Evolutionary conservation across 2,329 filamentous ascomycete genomes (phyloP).

Genomic region (Passalora sequoiae): DNA sequence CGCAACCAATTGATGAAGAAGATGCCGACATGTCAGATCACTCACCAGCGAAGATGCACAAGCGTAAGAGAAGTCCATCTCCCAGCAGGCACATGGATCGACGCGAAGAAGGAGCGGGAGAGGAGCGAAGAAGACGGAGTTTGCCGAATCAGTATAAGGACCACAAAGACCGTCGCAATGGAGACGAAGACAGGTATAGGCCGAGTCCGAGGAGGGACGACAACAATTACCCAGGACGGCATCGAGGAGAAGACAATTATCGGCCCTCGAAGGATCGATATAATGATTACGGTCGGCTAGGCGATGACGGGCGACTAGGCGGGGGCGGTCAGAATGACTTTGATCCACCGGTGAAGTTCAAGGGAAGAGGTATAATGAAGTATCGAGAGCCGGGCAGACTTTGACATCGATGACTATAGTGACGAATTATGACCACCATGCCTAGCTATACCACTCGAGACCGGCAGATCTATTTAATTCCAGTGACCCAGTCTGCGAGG

Average conservation of each 20-base stretch:
- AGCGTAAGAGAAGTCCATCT: constrained; percentile 34
- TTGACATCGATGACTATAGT: too few species aligned
- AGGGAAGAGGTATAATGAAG: constrained; percentile 39
- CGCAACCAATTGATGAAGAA: constrained; percentile 29
- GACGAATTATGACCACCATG: too few species aligned
- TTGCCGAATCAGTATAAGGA: constrained; percentile 35
- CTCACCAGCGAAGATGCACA: constrained; percentile 31
- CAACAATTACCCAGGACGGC: constrained; percentile 15
- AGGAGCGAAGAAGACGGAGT: constrained; percentile 33
- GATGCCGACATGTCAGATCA: constrained; percentile 15
- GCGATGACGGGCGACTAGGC: constrained; percentile 19
- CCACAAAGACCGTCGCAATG: constrained; percentile 15
- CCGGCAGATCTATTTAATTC: too few species aligned
- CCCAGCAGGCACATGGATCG: constrained; percentile 29
- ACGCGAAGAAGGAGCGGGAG: constrained; percentile 18
- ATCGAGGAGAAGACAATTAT: constrained; percentile 24
- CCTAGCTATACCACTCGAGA: too few species aligned
- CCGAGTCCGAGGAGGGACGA: constrained; percentile 29
- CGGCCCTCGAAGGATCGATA: constrained; percentile 20
- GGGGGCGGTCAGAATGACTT: constrained; percentile 22
- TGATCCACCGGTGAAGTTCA: constrained; percentile 37
- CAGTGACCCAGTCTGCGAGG: too few species aligned
- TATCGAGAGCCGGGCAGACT: constrained; percentile 30
- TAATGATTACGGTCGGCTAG: constrained; percentile 37
- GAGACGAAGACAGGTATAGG: constrained; percentile 27